Evolutionary conservation across 129 eudicot species (phyloP), one percentile per base, ranked within the genome.

Genomic region (Daucus carota): DNA sequence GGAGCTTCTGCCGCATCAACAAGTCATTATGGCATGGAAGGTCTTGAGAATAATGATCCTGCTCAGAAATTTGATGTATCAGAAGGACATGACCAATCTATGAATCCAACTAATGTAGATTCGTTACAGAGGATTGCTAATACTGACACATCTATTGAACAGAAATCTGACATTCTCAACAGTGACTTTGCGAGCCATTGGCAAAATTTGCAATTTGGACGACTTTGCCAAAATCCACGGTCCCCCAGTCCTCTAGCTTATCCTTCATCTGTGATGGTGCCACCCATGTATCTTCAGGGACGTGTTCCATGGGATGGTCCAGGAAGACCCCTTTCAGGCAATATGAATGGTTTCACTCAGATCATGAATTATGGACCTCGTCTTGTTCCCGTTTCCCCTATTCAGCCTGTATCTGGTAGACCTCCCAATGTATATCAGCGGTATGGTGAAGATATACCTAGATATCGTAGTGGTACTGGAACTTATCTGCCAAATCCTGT

Each of bases 401-500:
- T 77, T 47, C 95, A 84, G 77, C 78, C 97, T 50, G 91, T 79
- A 76, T 78, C 93, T 17, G 77, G 45, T 59, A 81, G 97, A 83
- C 97, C 87, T 46, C 83, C 91, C 24, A 84, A 80, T 52, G 86
- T 87, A 63, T 94, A 87, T 80, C 99, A 86, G 76, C 88, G 68
- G 59, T 83, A 84, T 80, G 92, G 47, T 59, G 99, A 94, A 83
- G 99, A 91, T 59, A 45, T 87, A 77, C 96, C 97, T 15, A 89
- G 93, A 87, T 85, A 89, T 72, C 97, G 97, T 17, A 87, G 90
- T 69, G 99, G 99, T 72, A 94, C 99, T 0, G 99, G 99, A 43
- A 94, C 99, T 7, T 94, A 94, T 78, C 83, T 94, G 63, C 99
- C 99, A 18, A 91, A 87, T 78, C 99, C 92, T 71, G 99, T 94